Evolutionary conservation across 768 basidiomycete genomes (phyloP), one percentile per base, ranked within the genome.

Genomic region (Zangia roseola): DNA sequence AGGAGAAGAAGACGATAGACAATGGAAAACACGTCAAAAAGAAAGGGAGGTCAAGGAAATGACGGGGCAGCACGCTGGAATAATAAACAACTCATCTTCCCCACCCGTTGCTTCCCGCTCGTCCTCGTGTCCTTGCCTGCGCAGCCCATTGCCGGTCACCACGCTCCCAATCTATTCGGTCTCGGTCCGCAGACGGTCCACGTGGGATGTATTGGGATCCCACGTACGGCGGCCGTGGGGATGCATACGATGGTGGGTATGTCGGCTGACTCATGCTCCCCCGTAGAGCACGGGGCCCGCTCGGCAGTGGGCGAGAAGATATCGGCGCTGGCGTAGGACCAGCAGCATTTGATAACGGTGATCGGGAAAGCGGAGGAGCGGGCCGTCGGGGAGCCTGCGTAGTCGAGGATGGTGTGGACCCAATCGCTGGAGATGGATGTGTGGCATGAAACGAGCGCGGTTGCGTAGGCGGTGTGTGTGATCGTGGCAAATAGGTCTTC

Each of bases 101-200:
- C 67, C 70, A 66, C 30, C 71, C 70, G 54, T 60, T 63, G 26
- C 71, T 71, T 30, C 64, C 68, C 2, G 69, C 66, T 43, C 71
- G 55, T 6, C 70, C 65, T 37, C 71, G 58, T 26, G 66, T 34
- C 38, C 66, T 53, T 14, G 65, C 45, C 17, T 61, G 57, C 9
- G 50, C 44, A 33, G 50, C 40, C 68, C 69, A 69, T 17, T 56
- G 61, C 10, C 75, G 54, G n/a, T 75, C 74, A 7, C 71, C 69
- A n/a, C 73, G 63, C 14, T 77, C 76, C 65, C 75, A 68, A 16
- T 77, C 78, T 13, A 54, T 49, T 13, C 77, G 63, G 19, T 81
- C 79, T 3, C 80, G 70, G 56, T 80, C 80, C 2, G 76, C 77
- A 10, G 74, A 76, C 3, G 78, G 80, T 5, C 77, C 79, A 1